These are phyloP conservation scores for Tetrapisispora nanseiensis DNA, from an alignment of 805 yeast genomes.

Conservation along the genomic window DNA sequence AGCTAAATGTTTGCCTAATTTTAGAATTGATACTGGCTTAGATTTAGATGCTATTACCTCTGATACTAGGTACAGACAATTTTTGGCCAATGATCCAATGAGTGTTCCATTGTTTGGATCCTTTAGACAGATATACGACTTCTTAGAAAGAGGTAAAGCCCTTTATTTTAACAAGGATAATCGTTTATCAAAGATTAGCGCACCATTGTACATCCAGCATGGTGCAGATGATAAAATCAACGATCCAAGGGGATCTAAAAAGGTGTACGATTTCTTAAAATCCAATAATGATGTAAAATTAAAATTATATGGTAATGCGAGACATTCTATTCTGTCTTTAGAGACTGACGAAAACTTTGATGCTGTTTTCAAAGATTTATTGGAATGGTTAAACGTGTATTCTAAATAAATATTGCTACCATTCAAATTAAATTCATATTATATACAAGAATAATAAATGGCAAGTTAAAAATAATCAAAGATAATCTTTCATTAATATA, in stretches of 20 bases:
- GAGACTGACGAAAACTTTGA: conserved; percentile 38
- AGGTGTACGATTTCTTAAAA: conserved; percentile 32
- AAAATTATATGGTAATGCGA: conserved; percentile 18
- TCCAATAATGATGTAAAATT: conserved; percentile 15
- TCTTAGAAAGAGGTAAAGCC: conserved; percentile 50
- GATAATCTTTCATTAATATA: too few relatives aligned
- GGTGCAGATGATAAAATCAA: conserved; percentile 58
- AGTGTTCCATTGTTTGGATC: conserved; percentile 43
- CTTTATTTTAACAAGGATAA: conserved; percentile 34
- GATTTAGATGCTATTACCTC: conserved; percentile 46
- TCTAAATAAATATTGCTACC: too few relatives aligned
- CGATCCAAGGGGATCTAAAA: conserved; percentile 38
- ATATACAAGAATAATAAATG: too few relatives aligned
- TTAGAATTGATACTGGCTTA: conserved; percentile 46
- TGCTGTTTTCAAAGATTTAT: conserved; percentile 30
- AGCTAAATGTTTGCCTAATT: conserved; percentile 36
- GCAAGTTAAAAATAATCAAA: too few relatives aligned
- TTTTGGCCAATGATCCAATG: conserved; percentile 35
- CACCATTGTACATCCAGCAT: conserved; percentile 49
- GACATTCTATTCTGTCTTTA: conserved; percentile 37
- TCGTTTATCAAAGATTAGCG: conserved; percentile 27
- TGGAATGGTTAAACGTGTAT: conserved; percentile 31
- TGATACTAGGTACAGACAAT: conserved; percentile 38
- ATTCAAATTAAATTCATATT: too few relatives aligned
- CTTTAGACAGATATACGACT: conserved; percentile 46